A percentile compares a stretch with the other conserved stretches of the same genome.
Evolutionary conservation across 768 basidiomycete genomes (phyloP).

Genomic region (Lactarius indigo): DNA sequence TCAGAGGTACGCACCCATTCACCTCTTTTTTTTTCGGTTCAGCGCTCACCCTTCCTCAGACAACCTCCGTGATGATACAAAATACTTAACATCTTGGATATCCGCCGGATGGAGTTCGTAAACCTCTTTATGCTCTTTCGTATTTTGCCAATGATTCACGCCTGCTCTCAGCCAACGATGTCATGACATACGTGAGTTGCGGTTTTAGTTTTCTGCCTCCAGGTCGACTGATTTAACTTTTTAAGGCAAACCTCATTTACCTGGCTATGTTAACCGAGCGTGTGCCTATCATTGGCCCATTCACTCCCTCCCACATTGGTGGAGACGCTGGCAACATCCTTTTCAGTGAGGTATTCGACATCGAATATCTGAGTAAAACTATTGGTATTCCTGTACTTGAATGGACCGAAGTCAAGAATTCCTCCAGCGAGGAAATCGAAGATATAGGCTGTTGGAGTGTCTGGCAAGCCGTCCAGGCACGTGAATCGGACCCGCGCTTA

Average conservation of each 20-base stretch:
- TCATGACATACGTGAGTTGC: slow-evolving; percentile 65
- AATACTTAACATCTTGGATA: slow-evolving; percentile 72
- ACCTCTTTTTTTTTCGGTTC: too few relatives aligned
- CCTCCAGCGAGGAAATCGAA: slow-evolving; percentile 32
- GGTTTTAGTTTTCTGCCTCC: background rate
- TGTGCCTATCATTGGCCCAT: slow-evolving; percentile 40
- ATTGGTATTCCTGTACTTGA: slow-evolving; percentile 40
- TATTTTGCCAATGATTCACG: background rate
- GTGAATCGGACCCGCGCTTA: slow-evolving; percentile 29
- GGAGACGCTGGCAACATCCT: slow-evolving; percentile 33
- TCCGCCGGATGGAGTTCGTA: slow-evolving; percentile 67
- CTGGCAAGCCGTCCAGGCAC: slow-evolving; percentile 37
- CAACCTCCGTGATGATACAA: slow-evolving; percentile 54
- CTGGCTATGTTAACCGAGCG: slow-evolving; percentile 39
- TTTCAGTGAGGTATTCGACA: slow-evolving; percentile 44
- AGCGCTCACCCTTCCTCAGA: slow-evolving; percentile 36
- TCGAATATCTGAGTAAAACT: slow-evolving; percentile 35
- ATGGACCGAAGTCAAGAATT: slow-evolving; percentile 42
- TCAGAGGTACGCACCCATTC: slow-evolving; percentile 43
- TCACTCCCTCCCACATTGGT: slow-evolving; percentile 40
- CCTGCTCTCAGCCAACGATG: slow-evolving; percentile 57
- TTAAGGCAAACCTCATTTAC: slow-evolving; percentile 40
- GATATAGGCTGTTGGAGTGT: slow-evolving; percentile 43
- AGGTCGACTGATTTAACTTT: background rate
- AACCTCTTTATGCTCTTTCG: background rate